Evolutionary conservation across 192 early-diverging fungal genomes (phyloP).

Genomic region (Powellomyces hirtus): DNA sequence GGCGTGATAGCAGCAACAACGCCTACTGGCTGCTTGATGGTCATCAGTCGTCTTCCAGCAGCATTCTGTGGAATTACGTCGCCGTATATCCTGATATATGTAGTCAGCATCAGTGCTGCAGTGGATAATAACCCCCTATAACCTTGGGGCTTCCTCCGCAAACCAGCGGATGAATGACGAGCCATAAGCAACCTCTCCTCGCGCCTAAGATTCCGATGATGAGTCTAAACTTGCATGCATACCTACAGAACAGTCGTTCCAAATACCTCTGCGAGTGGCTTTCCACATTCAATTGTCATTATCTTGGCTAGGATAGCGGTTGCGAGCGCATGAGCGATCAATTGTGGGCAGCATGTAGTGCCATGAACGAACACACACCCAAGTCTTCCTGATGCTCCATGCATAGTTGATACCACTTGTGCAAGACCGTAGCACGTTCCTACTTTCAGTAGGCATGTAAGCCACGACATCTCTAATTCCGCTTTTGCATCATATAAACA

Average conservation of each 20-base stretch:
- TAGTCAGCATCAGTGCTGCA: neutral
- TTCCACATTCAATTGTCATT: constrained; percentile 84
- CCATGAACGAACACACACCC: neutral
- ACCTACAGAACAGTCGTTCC: no score
- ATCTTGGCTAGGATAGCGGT: constrained; percentile 59
- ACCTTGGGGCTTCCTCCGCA: constrained; percentile 77
- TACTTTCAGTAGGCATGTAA: neutral
- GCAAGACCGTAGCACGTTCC: constrained; percentile 15
- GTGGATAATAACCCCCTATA: no score
- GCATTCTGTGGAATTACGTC: constrained; percentile 69
- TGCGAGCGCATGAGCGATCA: no score
- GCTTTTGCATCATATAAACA: neutral
- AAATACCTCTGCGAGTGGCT: constrained; percentile 48
- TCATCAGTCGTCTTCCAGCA: constrained; percentile 54
- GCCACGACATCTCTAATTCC: neutral
- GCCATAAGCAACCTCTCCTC: constrained; percentile 62
- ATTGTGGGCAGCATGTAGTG: neutral
- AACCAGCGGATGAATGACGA: constrained; percentile 78
- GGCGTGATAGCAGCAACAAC: constrained; percentile 39
- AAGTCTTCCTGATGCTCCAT: constrained; percentile 70
- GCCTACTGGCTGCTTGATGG: constrained; percentile 77
- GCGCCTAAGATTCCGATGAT: no score
- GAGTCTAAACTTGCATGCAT: no score
- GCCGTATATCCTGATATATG: constrained; percentile 55
- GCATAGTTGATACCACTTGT: constrained; percentile 52